Base-by-base conservation (phyloP, 306 rosid species). In the Trifolium dubium region DNA sequence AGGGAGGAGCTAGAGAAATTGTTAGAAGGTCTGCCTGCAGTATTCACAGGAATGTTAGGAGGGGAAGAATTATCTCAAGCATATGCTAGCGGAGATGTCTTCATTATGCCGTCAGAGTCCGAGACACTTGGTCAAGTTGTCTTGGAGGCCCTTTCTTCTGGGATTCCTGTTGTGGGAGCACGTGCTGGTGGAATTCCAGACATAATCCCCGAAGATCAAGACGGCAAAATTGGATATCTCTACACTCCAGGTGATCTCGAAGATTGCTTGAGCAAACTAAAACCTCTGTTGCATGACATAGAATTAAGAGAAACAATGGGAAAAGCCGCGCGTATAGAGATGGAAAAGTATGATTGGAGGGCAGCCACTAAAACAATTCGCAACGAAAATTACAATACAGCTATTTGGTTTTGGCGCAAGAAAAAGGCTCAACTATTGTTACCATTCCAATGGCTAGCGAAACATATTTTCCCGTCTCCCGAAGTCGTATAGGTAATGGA, bases 371-470 rank as follows among this genome's bases (percentile, higher is more conserved):
- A 66, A 23, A 80, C 19, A 6, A 92, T 95, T 11, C 93, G 98
- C 54, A 92, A 95, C 1, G 90, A 95, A 73, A 90, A 95, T 62
- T 95, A 95, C 88, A 90, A 82, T 35, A 86, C 96, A 0, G 99
- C 98, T 67, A 92, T 90, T 69, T 95, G 99, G 99, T 95, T 95
- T 78, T 95, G 99, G 99, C 93, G 93, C 82, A 95, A 83, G 92
- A 90, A 92, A 76, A 86, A 89, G 75, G 92, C 96, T n/a, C 89
- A 90, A 17, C 68, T 95, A 3, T 74, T 95, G 43, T 69, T 88
- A 80, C 99, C 98, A 5, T 35, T 92, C 8, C 97, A 92, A 47
- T 95, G 99, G 99, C 76, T 92, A 69, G 65, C 87, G 9, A 86
- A 89, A 77, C 84, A 81, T 9, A 72, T 95, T 31, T 95, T 90